Evolutionary conservation across 176 grass and related monocot species (phyloP), one percentile per base, ranked within the genome.

Genomic region (Paspalum notatum): DNA sequence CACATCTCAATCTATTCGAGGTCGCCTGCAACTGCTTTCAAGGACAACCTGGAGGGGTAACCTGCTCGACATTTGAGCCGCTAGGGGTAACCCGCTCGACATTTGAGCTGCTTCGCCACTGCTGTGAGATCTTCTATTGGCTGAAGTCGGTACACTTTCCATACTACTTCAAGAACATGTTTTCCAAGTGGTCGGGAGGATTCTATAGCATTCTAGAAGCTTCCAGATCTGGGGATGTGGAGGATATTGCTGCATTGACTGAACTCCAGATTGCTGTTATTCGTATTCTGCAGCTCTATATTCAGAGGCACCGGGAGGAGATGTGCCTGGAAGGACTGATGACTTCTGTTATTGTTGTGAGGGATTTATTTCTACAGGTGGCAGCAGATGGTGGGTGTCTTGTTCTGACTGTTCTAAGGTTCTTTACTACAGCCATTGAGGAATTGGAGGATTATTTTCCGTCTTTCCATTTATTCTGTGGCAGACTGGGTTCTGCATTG

Each of bases 221-320:
- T 97, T 24, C 74, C 88, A 25, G 90, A 93, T 6, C 40, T 42
- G 40, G 40, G 40, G 40, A 42, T 42, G 40, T 42, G 40, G 40
- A 42, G 40, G 40, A 42, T 6, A 42, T 42, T 7, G 93, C 90
- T 20, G 83, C 91, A 21, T 81, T 80, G 1, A 85, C 91, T 62
- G 76, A 86, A 2, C 84, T 93, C 10, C 84, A 88, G 4, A 73
- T 91, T 40, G 85, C 94, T 14, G 79, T 93, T 8, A 91, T 86
- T 79, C 88, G 93, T 72, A 93, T 93, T 56, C 89, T 97, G 45
- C 91, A 97, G 80, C 84, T 97, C 12, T 97, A 97, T 81, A 93
- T 93, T 89, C 89, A 97, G 84, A 93, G 91, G 64, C 91, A 93
- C 13, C 91, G 93, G 82, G 94, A 93, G 66, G 93, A 93, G n/a